Percentiles rank a stretch among this genome's conserved stretches.
Evolutionary conservation across 345 rosid genomes (phyloP).

Genomic region (Barbarea vulgaris): DNA sequence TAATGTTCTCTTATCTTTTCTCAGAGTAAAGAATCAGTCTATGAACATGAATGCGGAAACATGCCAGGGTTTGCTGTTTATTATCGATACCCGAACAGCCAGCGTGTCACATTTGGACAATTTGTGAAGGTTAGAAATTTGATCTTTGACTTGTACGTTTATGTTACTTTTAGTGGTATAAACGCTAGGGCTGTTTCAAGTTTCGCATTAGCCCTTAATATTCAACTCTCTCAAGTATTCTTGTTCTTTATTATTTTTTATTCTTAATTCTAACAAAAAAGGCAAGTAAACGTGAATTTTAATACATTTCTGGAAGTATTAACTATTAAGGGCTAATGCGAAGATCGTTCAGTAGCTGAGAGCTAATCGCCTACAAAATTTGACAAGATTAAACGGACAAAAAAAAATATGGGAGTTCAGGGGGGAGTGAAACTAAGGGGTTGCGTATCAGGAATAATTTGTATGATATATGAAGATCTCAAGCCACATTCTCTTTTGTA

Average conservation of each 20-base stretch:
- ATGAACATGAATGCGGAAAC: slow-evolving; percentile 95
- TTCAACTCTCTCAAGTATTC: not conserved
- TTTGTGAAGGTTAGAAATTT: slow-evolving; percentile 82
- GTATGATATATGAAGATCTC: not conserved
- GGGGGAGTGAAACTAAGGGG: not conserved
- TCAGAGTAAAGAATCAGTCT: slow-evolving; percentile 93
- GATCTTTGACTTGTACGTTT: slow-evolving; percentile 2
- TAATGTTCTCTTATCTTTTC: slow-evolving; percentile 32
- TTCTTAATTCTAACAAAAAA: slow-evolving; percentile 7
- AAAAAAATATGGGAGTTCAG: slow-evolving; percentile 10
- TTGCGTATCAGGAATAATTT: not conserved
- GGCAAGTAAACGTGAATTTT: not conserved
- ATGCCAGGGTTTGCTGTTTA: slow-evolving; percentile 99
- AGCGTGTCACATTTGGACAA: slow-evolving; percentile 97
- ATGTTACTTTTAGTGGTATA: slow-evolving; percentile 1
- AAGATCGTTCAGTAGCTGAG: slow-evolving; percentile 19
- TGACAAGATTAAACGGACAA: not conserved
- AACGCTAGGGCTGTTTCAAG: not conserved
- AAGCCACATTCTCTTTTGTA: slow-evolving; percentile 6
- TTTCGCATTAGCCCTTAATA: no score
- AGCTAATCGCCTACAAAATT: slow-evolving; percentile 1
- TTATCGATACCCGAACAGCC: slow-evolving; percentile 93
- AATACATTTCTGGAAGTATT: slow-evolving; percentile 14
- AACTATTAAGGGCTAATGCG: slow-evolving; percentile 3
- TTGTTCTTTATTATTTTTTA: slow-evolving; percentile 7